Percentiles rank a stretch among this genome's conserved stretches.
Evolutionary conservation across 192 early-diverging fungal genomes (phyloP).

Genomic region (Coemansia sp.): DNA sequence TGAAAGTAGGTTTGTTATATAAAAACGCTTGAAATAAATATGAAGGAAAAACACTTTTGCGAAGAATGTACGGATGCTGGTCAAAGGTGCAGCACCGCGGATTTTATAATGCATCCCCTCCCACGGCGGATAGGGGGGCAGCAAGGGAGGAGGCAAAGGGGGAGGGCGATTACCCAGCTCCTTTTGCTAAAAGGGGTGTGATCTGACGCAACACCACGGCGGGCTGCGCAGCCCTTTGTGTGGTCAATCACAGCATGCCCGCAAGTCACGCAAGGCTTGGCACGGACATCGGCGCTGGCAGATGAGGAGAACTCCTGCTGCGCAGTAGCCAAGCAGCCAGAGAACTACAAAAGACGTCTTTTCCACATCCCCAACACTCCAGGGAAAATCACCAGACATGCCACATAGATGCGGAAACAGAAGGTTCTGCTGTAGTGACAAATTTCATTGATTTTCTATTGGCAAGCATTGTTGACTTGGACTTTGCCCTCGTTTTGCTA

Average conservation of each 20-base stretch:
- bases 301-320: conserved; percentile 2
- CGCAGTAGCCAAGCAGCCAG: neutral
- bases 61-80: neutral
- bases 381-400: conserved; percentile 4
- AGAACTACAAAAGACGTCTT: neutral
- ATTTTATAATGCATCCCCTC: neutral
- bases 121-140: neutral
- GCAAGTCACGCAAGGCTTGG: conserved; percentile 15
- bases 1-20: neutral
- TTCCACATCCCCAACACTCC: neutral
- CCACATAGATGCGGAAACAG: conserved; percentile 7
- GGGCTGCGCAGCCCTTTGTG: neutral
- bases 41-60: neutral
- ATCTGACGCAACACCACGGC: neutral
- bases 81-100: neutral
- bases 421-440: conserved; percentile 4
- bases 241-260: neutral
- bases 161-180: neutral
- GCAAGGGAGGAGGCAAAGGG: conserved; percentile 1
- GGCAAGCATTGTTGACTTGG: neutral
- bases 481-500: too few species aligned
- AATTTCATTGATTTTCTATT: neutral
- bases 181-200: neutral
- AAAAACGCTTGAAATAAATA: conserved; percentile 1
- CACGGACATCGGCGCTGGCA: conserved; percentile 1